Percentiles rank a stretch among this genome's conserved stretches.
phyloP scores from a whole-genome alignment of 768 basidiomycete species.

The Macrolepiota albuminosa region DNA sequence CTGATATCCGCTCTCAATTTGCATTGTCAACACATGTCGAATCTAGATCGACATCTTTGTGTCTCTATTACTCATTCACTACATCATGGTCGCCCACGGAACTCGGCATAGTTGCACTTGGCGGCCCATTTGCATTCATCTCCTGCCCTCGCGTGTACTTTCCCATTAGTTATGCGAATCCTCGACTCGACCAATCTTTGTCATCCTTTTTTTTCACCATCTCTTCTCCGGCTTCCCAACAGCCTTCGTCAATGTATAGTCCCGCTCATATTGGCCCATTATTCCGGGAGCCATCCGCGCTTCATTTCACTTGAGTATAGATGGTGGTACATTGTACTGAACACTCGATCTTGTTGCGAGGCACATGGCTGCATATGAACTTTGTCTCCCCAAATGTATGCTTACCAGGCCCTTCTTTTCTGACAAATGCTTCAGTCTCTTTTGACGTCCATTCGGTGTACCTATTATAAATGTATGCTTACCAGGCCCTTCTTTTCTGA shows the following conservation, averaged over 20 bases:
- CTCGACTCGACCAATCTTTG: constrained; percentile 21
- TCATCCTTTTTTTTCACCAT: constrained; percentile 23
- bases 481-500: constrained; percentile 10
- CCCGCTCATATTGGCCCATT: constrained; percentile 41
- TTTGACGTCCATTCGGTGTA: constrained; percentile 15
- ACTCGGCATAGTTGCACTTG: constrained; percentile 22
- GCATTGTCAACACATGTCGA: constrained; percentile 12
- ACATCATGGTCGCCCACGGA: constrained; percentile 31
- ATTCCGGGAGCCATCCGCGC: constrained; percentile 22
- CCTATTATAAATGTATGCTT: constrained; percentile 12
- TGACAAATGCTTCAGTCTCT: constrained; percentile 12
- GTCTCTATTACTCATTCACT: constrained; percentile 21
- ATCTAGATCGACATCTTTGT: constrained; percentile 26
- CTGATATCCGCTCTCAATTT: constrained; percentile 23
- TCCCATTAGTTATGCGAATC: constrained; percentile 28
- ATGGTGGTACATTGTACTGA: constrained; percentile 10
- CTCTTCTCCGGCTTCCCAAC: constrained; percentile 27
- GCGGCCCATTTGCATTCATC: constrained; percentile 24
- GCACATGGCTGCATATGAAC: constrained; percentile 19
- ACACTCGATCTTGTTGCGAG: constrained; percentile 11
- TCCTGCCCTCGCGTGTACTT: constrained; percentile 26
- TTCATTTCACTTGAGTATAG: constrained; percentile 16
- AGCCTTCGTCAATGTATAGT: constrained; percentile 58
- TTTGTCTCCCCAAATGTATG: constrained; percentile 15
- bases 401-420: constrained; percentile 8